A percentile compares a stretch with the other conserved stretches of the same genome.
Evolutionary conservation across 371 early-diverging fungal genomes (phyloP).

Genomic region (Chytridiales sp.): DNA sequence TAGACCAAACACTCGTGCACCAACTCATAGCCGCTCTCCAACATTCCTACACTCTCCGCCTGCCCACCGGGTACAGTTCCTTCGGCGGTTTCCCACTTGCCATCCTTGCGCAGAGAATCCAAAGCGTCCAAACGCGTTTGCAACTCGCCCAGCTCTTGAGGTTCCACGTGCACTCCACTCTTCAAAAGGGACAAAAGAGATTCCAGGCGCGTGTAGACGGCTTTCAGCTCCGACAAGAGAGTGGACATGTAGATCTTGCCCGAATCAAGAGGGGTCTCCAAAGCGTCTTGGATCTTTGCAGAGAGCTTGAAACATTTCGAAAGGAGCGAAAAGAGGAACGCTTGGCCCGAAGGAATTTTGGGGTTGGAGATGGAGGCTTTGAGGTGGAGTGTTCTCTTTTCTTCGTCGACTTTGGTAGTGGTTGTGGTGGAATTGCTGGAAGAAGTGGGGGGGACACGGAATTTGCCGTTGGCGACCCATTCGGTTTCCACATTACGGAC

Average conservation of each 20-base stretch:
- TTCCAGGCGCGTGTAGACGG: too few species aligned
- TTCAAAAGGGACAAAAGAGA: too few species aligned
- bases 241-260: too few species aligned
- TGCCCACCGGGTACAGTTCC: slow-evolving; percentile 31
- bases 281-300: slow-evolving; percentile 23
- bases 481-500: slow-evolving; percentile 30
- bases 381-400: too few species aligned
- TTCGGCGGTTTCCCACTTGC: background rate
- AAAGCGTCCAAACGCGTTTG: slow-evolving; percentile 32
- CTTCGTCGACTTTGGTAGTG: background rate
- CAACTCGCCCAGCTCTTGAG: slow-evolving; percentile 27
- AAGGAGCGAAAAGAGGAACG: slow-evolving; percentile 29
- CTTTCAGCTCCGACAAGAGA: too few species aligned
- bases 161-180: slow-evolving; percentile 25
- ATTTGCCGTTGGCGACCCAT: slow-evolving; percentile 27
- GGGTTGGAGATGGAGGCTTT: too few species aligned
- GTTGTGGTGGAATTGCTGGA: background rate
- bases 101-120: too few species aligned
- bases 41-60: slow-evolving; percentile 26
- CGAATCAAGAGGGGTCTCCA: background rate
- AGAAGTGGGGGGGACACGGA: slow-evolving; percentile 13
- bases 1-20: slow-evolving; percentile 36
- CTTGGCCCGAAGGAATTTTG: slow-evolving; percentile 37
- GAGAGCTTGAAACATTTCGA: slow-evolving; percentile 31
- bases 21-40: slow-evolving; percentile 39